Base-by-base conservation (phyloP, 202 grass and related monocot species). In the Setaria italica region DNA sequence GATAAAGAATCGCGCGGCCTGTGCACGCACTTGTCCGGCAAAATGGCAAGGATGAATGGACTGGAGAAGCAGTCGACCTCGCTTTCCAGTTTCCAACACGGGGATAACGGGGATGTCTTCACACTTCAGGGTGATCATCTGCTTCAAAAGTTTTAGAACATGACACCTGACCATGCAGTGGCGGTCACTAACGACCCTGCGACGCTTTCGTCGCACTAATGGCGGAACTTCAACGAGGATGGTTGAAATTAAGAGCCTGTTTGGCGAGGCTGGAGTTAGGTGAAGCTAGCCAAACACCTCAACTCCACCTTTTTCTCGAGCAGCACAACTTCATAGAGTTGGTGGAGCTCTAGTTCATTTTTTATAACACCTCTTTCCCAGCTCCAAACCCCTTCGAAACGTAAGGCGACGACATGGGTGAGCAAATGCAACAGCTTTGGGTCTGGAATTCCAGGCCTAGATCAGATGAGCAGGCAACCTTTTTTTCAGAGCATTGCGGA, bases 31-130 rank as follows among this genome's bases (percentile, higher is more conserved):
- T 19, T 29, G 49, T 37, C 6, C 14, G 6, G 54, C 54, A 25
- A 13, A 33, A 56, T 11, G 66, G 21, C 16, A 42, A 55, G 55
- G 14, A 33, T 77, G 9, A 2, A 8, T 5, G 47, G 30, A 68
- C 25, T 53, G 0, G 11, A 74, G 9, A 20, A 72, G 56, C 62
- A 11, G 29, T 58, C 35, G 20, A 56, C 79, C 39, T 72, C 41
- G 20, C 67, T 70, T 37, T 59, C 67, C 20, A 64, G 19, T 29
- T 72, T 62, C 19, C 4, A 62, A 25, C 82, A 81, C 82, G 62
- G 41, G 59, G 41, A 58, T 59, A 84, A 64, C 25, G 41, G n/a
- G 41, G 8, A 12, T 30, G 33, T 41, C n/a, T 29, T 69, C 33
- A 35, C 34, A 5, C 39, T 59, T 53, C 20, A 85, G 4, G 39